Conservation (phyloP, 176 grass and related monocot genomes). For the Pontederia paniculata region DNA sequence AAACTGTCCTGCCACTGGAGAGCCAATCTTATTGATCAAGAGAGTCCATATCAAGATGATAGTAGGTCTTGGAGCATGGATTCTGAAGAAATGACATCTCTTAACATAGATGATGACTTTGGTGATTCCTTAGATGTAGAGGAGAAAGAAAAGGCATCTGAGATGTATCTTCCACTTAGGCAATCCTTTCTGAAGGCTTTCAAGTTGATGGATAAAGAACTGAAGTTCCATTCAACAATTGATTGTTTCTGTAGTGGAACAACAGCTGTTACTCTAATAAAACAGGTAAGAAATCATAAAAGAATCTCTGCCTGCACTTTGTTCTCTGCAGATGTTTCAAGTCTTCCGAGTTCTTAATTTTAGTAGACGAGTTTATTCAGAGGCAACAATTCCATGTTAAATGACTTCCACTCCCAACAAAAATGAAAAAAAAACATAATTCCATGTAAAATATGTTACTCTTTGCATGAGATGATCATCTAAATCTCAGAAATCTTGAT, state of each 20-base stretch:
- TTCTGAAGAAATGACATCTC: conserved; percentile 58
- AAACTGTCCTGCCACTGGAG: conserved; percentile 40
- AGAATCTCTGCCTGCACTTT: background rate
- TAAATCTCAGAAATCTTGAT: too few species aligned
- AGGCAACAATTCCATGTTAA: too few species aligned
- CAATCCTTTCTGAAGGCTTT: conserved; percentile 85
- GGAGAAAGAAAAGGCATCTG: conserved; percentile 52
- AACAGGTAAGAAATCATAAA: conserved; percentile 43
- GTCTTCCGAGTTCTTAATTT: background rate
- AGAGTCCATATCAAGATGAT: conserved; percentile 53
- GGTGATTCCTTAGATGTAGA: conserved; percentile 46
- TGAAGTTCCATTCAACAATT: conserved; percentile 69
- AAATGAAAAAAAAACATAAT: too few species aligned
- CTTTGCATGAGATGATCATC: too few species aligned
- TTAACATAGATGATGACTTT: conserved; percentile 60
- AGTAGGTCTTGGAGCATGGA: conserved; percentile 51
- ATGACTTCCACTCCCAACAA: too few species aligned
- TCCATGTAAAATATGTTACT: too few species aligned
- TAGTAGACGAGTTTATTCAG: background rate
- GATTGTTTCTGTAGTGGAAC: conserved; percentile 98
- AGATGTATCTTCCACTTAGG: conserved; percentile 80
- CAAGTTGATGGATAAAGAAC: conserved; percentile 91
- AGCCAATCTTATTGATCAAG: conserved; percentile 28
- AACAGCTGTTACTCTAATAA: conserved; percentile 87
- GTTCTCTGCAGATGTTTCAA: conserved; percentile 14